Evolutionary conservation across 495 filamentous ascomycete species (phyloP).

Genomic region (Schizothecium vesticola): DNA sequence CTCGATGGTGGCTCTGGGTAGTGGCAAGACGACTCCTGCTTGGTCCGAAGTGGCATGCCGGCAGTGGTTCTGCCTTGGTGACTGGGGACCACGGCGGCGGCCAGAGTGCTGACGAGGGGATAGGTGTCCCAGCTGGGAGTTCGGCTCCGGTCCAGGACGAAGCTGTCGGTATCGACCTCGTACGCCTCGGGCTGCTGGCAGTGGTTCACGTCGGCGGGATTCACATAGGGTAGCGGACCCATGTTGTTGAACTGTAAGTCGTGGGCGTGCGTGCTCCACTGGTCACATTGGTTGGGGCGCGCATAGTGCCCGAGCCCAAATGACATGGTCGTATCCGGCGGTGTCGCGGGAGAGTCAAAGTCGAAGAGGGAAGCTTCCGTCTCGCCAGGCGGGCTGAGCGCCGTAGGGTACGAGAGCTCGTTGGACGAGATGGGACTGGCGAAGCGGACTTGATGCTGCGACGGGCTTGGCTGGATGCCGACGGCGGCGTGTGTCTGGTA

Average conservation of each 20-base stretch:
- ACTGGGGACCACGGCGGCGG: conserved; percentile 13
- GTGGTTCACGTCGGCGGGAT: conserved; percentile 35
- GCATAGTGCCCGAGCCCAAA: conserved; percentile 28
- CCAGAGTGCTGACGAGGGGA: background rate
- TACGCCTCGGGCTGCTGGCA: conserved; percentile 26
- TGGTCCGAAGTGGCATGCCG: conserved; percentile 16
- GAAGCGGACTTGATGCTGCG: background rate
- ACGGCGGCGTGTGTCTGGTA: background rate
- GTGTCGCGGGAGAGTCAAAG: conserved; percentile 29
- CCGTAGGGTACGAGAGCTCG: background rate
- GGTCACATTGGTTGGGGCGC: conserved; percentile 12
- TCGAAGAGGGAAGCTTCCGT: conserved; percentile 1
- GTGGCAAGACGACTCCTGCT: conserved; percentile 29
- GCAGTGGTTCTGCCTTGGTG: background rate
- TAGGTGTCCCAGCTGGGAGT: conserved; percentile 20
- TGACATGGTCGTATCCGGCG: conserved; percentile 25
- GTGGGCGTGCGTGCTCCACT: conserved; percentile 16
- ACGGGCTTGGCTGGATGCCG: background rate
- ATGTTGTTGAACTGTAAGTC: conserved; percentile 26
- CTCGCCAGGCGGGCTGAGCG: background rate
- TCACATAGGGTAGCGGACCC: conserved; percentile 28
- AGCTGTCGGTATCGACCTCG: conserved; percentile 23
- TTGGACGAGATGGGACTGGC: background rate
- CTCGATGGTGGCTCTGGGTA: conserved; percentile 12
- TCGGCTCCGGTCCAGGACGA: conserved; percentile 14